Conservation (phyloP, 495 filamentous ascomycete genomes). For the Penicillium angulare region DNA sequence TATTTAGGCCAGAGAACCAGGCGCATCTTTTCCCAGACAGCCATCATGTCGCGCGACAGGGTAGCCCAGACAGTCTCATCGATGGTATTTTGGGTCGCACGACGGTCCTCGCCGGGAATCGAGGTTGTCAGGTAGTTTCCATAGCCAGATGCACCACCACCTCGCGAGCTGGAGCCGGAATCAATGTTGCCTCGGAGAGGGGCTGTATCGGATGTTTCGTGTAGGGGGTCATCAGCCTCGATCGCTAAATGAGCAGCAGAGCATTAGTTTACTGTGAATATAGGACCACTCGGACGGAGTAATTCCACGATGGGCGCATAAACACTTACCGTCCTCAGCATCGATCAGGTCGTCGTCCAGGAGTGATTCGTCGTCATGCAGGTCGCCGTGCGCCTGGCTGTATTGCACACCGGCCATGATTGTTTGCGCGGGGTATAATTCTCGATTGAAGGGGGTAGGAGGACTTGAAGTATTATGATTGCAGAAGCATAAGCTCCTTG, state of each 20-base stretch:
- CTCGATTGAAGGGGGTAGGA: not conserved
- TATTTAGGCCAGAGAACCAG: constrained; percentile 98
- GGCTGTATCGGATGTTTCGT: constrained; percentile 64
- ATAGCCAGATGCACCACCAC: constrained; percentile 33
- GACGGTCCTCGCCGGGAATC: constrained; percentile 92
- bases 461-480: constrained; percentile 1
- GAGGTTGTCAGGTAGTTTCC: constrained; percentile 77
- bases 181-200: constrained; percentile 81
- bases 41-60: constrained; percentile 81
- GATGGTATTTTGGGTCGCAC: constrained; percentile 87
- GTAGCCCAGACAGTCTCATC: constrained; percentile 98
- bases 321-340: constrained; percentile 79
- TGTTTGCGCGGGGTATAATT: constrained; percentile 15
- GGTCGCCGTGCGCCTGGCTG: constrained; percentile 34
- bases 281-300: too few species aligned
- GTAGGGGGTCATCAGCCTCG: constrained; percentile 89
- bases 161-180: constrained; percentile 50
- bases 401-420: constrained; percentile 48
- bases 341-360: constrained; percentile 91
- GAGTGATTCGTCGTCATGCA: constrained; percentile 58
- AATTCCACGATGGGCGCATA: not conserved
- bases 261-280: too few species aligned
- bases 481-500: constrained; percentile 14
- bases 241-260: constrained; percentile 52
- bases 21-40: constrained; percentile 96